Conservation (phyloP, 352 stramenopile species). For the Phytophthora brassicae region DNA sequence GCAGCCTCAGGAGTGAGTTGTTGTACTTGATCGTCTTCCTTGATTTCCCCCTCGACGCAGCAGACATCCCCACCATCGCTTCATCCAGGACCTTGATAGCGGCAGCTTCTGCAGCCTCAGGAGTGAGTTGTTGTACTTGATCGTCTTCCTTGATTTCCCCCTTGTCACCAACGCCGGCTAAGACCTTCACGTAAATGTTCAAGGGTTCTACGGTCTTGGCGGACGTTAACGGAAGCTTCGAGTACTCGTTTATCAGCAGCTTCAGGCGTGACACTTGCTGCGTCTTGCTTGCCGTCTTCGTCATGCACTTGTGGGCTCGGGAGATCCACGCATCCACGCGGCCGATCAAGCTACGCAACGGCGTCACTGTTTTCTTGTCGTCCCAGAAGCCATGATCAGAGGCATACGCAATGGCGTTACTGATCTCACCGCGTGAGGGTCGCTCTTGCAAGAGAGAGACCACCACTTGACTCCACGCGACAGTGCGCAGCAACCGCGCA, state of each 20-base stretch:
- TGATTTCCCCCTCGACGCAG: constrained; percentile 25
- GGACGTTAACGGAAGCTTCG: constrained; percentile 83
- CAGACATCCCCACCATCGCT: constrained; percentile 39
- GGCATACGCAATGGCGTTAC: constrained; percentile 63
- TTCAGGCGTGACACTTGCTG: constrained; percentile 70
- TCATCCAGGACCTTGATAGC: constrained; percentile 40
- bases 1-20: constrained; percentile 32
- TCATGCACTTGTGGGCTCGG: constrained; percentile 75
- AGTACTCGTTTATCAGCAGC: constrained; percentile 85
- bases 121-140: constrained; percentile 22
- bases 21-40: constrained; percentile 12
- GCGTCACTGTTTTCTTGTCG: constrained; percentile 63
- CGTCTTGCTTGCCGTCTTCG: constrained; percentile 56
- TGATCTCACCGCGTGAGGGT: constrained; percentile 64
- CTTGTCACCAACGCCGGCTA: constrained; percentile 17
- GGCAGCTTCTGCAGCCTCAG: constrained; percentile 32
- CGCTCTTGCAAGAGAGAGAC: constrained; percentile 77
- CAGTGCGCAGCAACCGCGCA: constrained; percentile 59
- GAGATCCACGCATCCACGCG: constrained; percentile 83
- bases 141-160: constrained; percentile 17
- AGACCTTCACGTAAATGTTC: constrained; percentile 39
- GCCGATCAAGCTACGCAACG: constrained; percentile 71
- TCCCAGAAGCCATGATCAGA: constrained; percentile 67
- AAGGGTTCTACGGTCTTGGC: constrained; percentile 36
- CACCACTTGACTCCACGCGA: constrained; percentile 76